These are phyloP conservation scores for Microglena sp. DNA, from an alignment of 139 green algal genomes.

Conservation along the genomic window DNA sequence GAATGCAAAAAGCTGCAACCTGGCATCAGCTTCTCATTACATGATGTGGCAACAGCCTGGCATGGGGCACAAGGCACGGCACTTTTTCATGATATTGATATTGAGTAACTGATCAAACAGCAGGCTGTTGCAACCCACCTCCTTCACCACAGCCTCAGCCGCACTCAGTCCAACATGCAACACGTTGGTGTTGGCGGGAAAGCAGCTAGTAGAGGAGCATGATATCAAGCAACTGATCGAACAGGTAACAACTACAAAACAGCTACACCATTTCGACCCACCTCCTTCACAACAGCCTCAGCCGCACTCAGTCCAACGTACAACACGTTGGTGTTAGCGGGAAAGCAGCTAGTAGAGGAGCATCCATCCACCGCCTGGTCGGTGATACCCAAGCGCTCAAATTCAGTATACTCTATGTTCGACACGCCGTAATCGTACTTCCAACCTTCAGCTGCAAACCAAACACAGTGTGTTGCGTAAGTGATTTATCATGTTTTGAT, in stretches of 20 bases:
- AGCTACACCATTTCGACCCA: slow-evolving; percentile 30
- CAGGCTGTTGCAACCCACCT: slow-evolving; percentile 29
- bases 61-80: no score
- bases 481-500: no score
- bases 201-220: slow-evolving; percentile 33
- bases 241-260: no score
- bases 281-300: slow-evolving; percentile 24
- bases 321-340: slow-evolving; percentile 98
- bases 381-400: slow-evolving; percentile 75
- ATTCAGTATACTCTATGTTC: slow-evolving; percentile 99
- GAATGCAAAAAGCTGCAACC: no score
- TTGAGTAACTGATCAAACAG: no score
- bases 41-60: no score
- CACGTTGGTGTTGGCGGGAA: slow-evolving; percentile 98
- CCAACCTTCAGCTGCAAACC: slow-evolving; percentile 15
- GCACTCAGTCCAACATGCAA: slow-evolving; percentile 70
- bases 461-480: no score
- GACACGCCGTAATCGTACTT: slow-evolving; percentile 74
- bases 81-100: no score
- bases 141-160: slow-evolving; percentile 25
- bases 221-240: no score
- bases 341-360: slow-evolving; percentile 48
- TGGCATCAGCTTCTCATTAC: no score
- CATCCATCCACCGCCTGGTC: slow-evolving; percentile 45
- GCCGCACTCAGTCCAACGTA: slow-evolving; percentile 63